Percentiles rank a stretch among this genome's conserved stretches.
Evolutionary conservation across 331 rosid genomes (phyloP).

Genomic region (Telfairia occidentalis): DNA sequence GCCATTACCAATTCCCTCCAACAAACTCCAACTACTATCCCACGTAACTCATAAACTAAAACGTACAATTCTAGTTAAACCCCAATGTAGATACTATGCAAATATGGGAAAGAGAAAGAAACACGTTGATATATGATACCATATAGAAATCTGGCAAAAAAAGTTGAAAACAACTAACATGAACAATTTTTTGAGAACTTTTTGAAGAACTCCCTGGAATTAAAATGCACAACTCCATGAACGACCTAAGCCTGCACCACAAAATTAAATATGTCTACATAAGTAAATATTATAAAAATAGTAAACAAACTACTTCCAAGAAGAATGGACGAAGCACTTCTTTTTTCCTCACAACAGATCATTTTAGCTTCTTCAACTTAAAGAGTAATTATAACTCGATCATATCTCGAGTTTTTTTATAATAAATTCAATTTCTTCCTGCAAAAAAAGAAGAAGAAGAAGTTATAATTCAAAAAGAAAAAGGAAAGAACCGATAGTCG

Average conservation of each 20-base stretch:
- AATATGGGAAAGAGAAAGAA: constrained; percentile 2
- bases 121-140: neutral
- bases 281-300: neutral
- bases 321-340: neutral
- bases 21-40: constrained; percentile 1
- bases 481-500: too few species aligned
- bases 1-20: neutral
- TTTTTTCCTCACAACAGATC: neutral
- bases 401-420: neutral
- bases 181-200: constrained; percentile 30
- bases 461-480: too few species aligned
- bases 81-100: neutral
- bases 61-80: neutral
- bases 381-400: neutral
- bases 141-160: neutral
- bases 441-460: too few species aligned
- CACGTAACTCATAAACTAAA: neutral
- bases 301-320: neutral
- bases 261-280: constrained; percentile 3
- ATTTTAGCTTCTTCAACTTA: neutral
- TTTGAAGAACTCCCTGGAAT: constrained; percentile 54
- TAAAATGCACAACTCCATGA: constrained; percentile 88
- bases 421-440: neutral
- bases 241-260: constrained; percentile 72
- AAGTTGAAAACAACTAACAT: constrained; percentile 32